phyloP scores from a whole-genome alignment of 352 stramenopile genomes.

The Thalassiosira hispida region DNA sequence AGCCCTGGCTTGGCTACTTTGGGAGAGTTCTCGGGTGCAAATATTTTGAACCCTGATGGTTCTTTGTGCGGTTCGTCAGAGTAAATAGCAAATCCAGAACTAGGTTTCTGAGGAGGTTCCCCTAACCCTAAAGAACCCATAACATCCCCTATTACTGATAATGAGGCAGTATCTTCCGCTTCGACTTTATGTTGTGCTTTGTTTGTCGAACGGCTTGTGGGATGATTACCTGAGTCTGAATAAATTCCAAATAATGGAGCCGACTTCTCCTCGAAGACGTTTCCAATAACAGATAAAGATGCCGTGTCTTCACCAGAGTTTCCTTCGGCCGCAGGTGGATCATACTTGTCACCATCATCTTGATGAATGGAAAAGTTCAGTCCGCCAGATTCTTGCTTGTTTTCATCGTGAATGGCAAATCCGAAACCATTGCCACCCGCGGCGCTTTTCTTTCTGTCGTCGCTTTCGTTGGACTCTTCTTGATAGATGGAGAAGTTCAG shows the following conservation, averaged over 20 bases:
- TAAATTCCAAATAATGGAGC: background rate
- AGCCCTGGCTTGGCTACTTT: background rate
- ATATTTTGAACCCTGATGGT: background rate
- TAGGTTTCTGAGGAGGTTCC: background rate
- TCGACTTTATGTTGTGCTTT: too few species aligned
- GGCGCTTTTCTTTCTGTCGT: too few species aligned
- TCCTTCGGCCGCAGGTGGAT: background rate
- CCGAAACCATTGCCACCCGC: background rate
- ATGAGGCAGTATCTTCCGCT: background rate
- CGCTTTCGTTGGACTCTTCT: background rate
- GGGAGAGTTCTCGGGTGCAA: background rate
- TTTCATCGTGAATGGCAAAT: slow-evolving; percentile 39
- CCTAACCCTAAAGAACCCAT: slow-evolving; percentile 4
- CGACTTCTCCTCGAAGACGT: slow-evolving; percentile 39
- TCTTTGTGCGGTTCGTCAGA: slow-evolving; percentile 6
- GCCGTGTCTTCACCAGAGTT: slow-evolving; percentile 62
- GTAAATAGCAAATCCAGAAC: slow-evolving; percentile 28
- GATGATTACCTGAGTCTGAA: background rate
- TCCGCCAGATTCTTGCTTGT: background rate
- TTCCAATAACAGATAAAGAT: slow-evolving; percentile 64
- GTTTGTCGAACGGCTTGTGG: too few species aligned
- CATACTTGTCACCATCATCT: too few species aligned
- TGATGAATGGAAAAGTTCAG: slow-evolving; percentile 23
- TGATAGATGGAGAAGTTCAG: slow-evolving; percentile 23
- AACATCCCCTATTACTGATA: slow-evolving; percentile 4